Conservation (phyloP, 805 yeast species). For the Metschnikowia henanensis region DNA sequence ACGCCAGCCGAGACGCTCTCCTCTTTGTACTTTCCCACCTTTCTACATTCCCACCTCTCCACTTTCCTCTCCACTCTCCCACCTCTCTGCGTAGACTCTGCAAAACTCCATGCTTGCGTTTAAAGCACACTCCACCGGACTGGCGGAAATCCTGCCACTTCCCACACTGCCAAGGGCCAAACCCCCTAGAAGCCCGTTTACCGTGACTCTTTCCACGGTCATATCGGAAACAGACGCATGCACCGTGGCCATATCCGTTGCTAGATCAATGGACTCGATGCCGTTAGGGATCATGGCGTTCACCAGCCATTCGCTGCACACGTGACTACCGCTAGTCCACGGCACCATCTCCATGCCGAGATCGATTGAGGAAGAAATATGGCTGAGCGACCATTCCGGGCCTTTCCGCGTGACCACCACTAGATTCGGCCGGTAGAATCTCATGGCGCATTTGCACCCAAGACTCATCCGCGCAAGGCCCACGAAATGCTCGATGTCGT, state of each 20-base stretch:
- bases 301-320: slow-evolving; percentile 37
- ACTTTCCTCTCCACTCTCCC: too few relatives aligned
- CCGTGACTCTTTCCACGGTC: slow-evolving; percentile 33
- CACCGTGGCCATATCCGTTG: slow-evolving; percentile 29
- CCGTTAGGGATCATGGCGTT: slow-evolving; percentile 49
- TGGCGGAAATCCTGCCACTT: neutral
- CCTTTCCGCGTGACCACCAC: slow-evolving; percentile 35
- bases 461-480: slow-evolving; percentile 47
- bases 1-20: too few relatives aligned
- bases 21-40: too few relatives aligned
- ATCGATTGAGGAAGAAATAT: slow-evolving; percentile 31
- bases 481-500: slow-evolving; percentile 41
- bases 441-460: slow-evolving; percentile 44
- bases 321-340: slow-evolving; percentile 26
- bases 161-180: too few relatives aligned
- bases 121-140: slow-evolving; percentile 4
- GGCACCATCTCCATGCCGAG: slow-evolving; percentile 28
- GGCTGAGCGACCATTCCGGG: slow-evolving; percentile 20
- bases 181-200: too few relatives aligned
- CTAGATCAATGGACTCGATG: slow-evolving; percentile 40
- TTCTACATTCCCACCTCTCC: too few relatives aligned
- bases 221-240: slow-evolving; percentile 37
- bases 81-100: neutral
- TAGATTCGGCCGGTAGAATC: slow-evolving; percentile 47
- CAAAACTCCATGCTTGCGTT: slow-evolving; percentile 3